These are phyloP conservation scores for Alnus glutinosa DNA, from an alignment of 306 rosid genomes.

Conservation along the genomic window DNA sequence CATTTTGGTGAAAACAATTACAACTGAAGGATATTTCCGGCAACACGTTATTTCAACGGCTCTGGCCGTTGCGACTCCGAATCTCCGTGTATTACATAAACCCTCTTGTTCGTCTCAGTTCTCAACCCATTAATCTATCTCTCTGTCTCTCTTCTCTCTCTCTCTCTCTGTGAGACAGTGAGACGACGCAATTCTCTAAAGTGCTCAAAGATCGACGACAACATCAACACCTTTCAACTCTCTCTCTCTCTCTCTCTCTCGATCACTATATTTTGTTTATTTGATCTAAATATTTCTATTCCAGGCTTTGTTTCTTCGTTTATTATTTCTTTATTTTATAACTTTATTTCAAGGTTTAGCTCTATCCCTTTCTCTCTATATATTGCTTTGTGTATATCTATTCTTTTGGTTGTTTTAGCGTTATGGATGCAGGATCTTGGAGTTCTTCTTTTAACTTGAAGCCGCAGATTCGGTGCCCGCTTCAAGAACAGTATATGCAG, in stretches of 20 bases:
- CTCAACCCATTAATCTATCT: background rate
- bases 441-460: conserved; percentile 28
- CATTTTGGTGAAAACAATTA: no score
- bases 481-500: conserved; percentile 35
- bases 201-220: background rate
- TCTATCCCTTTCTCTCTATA: background rate
- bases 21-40: background rate
- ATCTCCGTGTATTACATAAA: background rate
- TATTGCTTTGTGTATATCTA: background rate
- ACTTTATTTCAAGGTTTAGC: background rate
- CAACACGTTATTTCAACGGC: background rate
- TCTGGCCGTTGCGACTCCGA: background rate
- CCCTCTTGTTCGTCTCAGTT: background rate
- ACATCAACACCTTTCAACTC: background rate
- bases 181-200: background rate
- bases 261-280: background rate
- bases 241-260: background rate
- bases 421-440: conserved; percentile 38
- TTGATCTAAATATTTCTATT: background rate
- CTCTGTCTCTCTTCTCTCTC: background rate
- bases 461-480: conserved; percentile 19
- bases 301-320: background rate
- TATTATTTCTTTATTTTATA: background rate
- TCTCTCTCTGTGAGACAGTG: background rate
- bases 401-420: background rate